Conservation (phyloP, 83 land plant species). For the Thuja plicata region DNA sequence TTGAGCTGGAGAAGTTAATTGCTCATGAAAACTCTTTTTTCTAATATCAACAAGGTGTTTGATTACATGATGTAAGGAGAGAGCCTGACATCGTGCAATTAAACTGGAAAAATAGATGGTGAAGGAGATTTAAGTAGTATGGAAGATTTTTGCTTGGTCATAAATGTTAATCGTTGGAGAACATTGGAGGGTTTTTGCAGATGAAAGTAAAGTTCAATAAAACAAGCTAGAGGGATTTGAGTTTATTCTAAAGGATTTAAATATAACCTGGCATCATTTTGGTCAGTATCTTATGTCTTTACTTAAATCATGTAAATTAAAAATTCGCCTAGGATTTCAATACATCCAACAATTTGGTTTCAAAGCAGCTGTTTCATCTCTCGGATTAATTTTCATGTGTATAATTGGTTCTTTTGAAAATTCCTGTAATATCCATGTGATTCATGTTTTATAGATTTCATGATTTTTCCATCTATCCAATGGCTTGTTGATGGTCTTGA, state of each 20-base stretch:
- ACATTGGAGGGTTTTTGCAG: too few species aligned
- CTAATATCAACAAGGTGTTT: constrained; percentile 20
- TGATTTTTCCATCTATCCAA: background rate
- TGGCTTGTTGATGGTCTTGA: background rate
- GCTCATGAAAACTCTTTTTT: background rate
- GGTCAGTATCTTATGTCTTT: too few species aligned
- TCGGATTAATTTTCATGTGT: too few species aligned
- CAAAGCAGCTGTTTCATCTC: too few species aligned
- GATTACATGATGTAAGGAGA: constrained; percentile 16
- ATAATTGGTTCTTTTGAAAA: background rate
- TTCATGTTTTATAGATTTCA: background rate
- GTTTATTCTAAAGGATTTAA: too few species aligned
- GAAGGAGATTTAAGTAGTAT: too few species aligned
- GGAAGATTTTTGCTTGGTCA: too few species aligned
- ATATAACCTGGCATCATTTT: too few species aligned
- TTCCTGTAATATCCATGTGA: background rate
- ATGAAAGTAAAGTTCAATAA: background rate
- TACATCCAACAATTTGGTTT: too few species aligned
- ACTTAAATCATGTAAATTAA: too few species aligned
- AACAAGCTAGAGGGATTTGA: background rate
- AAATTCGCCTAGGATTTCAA: too few species aligned
- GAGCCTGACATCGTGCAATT: constrained; percentile 7
- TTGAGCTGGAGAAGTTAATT: constrained; percentile 15
- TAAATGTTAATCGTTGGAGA: too few species aligned
- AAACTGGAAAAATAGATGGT: background rate